A percentile compares a stretch with the other conserved stretches of the same genome.
Evolutionary conservation across 805 yeast species (phyloP).

Genomic region (Hemisphaericaspora nanyangensis): DNA sequence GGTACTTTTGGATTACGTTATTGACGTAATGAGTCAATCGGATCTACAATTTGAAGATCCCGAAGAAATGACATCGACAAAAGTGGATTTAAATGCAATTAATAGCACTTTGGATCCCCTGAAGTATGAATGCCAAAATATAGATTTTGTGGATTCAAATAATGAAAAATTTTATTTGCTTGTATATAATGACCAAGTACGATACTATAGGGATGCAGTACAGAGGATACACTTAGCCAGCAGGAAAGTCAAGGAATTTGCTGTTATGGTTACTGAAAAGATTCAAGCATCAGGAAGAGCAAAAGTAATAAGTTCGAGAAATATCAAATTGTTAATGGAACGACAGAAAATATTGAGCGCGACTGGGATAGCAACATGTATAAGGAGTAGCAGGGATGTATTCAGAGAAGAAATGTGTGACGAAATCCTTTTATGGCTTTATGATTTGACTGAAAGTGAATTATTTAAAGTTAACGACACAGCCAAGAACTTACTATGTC

Average conservation of each 20-base stretch:
- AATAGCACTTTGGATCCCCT: conserved; percentile 32
- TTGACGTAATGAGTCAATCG: conserved; percentile 55
- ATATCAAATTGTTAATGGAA: conserved; percentile 46
- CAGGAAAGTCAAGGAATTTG: conserved; percentile 58
- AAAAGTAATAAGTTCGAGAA: conserved; percentile 54
- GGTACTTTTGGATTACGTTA: conserved; percentile 51
- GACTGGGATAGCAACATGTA: conserved; percentile 64
- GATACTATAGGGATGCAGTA: conserved; percentile 72
- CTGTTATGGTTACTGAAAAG: conserved; percentile 64
- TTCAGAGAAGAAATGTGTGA: conserved; percentile 80
- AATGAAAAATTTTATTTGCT: conserved; percentile 52
- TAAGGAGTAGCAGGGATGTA: conserved; percentile 62
- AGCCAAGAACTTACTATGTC: conserved; percentile 49
- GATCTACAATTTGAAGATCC: conserved; percentile 36
- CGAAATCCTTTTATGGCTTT: conserved; percentile 65
- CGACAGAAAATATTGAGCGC: conserved; percentile 54
- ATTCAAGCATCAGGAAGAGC: conserved; percentile 68
- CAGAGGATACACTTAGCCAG: conserved; percentile 63
- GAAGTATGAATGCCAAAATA: conserved; percentile 42
- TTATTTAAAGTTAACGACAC: conserved; percentile 46
- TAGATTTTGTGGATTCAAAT: conserved; percentile 23
- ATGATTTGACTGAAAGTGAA: conserved; percentile 52
- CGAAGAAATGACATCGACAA: conserved; percentile 20
- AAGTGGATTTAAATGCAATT: conserved; percentile 25
- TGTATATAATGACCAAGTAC: conserved; percentile 75